These are phyloP conservation scores for Ceratocystis albifundus DNA, from an alignment of 2,329 filamentous ascomycete species.

Conservation along the genomic window DNA sequence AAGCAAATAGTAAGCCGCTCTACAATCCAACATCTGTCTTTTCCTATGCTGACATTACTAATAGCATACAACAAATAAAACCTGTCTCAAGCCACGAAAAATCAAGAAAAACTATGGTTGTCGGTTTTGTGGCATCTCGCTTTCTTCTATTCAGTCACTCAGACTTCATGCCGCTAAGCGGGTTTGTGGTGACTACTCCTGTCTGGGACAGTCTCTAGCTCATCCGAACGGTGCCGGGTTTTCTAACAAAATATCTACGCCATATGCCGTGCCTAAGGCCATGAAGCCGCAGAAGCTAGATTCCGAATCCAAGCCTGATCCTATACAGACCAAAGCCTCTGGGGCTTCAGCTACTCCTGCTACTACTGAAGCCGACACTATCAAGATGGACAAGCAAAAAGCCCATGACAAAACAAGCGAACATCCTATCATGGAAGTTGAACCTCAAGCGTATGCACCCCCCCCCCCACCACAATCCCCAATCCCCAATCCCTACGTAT, in stretches of 20 bases:
- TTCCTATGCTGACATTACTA: neutral
- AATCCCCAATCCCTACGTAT: neutral
- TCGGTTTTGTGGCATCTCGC: constrained; percentile 30
- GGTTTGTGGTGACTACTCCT: constrained; percentile 37
- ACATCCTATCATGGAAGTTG: no score
- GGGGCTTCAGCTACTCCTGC: no score
- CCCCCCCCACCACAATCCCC: neutral
- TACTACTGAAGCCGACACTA: no score
- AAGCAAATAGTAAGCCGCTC: constrained; percentile 22
- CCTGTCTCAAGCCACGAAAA: constrained; percentile 28
- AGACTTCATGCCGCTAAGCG: constrained; percentile 36
- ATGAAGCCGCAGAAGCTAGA: neutral
- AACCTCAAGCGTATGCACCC: no score
- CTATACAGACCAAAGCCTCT: neutral
- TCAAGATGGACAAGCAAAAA: no score
- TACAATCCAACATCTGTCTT: neutral
- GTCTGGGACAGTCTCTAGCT: constrained; percentile 7
- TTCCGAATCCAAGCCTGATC: neutral
- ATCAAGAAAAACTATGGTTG: constrained; percentile 31
- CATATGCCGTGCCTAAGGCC: neutral
- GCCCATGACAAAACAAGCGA: no score
- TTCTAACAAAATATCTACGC: neutral
- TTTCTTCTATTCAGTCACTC: constrained; percentile 34
- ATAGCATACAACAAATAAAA: constrained; percentile 31
- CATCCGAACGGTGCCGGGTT: constrained; percentile 8